Evolutionary conservation across 805 yeast genomes (phyloP).

Genomic region (Sugiyamaella valdiviana): DNA sequence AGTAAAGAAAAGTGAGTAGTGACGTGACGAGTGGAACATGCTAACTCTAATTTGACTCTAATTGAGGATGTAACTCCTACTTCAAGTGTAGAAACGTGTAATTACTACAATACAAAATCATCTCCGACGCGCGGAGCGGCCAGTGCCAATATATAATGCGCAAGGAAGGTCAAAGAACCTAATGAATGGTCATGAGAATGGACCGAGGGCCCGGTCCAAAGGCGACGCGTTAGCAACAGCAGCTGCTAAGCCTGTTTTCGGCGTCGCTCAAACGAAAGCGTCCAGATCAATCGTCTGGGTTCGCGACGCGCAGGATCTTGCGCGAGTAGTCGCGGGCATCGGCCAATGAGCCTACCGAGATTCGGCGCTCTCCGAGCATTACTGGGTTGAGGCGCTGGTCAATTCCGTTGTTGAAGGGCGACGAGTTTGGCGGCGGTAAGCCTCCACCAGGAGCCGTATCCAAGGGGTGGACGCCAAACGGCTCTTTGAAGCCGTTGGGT

Average conservation of each 20-base stretch:
- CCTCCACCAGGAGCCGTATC: conserved; percentile 19
- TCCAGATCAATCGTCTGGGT: conserved; percentile 88
- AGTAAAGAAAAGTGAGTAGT: no score
- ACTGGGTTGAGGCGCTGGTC: conserved; percentile 69
- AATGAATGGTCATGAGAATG: background rate
- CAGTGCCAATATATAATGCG: background rate
- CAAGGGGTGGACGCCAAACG: conserved; percentile 25
- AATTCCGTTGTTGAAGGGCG: conserved; percentile 27
- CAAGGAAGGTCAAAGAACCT: background rate
- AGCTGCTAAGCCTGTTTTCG: no score
- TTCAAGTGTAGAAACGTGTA: no score
- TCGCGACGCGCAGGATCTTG: conserved; percentile 79
- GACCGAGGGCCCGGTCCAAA: background rate
- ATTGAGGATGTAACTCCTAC: no score
- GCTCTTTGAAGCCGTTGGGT: conserved; percentile 28
- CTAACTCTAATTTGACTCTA: no score
- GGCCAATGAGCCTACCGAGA: conserved; percentile 80
- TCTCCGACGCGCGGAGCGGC: background rate
- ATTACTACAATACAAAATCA: background rate
- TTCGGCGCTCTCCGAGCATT: conserved; percentile 75
- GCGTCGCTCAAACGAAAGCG: no score
- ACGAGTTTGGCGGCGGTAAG: conserved; percentile 14
- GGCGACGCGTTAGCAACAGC: no score
- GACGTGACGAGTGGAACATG: no score
- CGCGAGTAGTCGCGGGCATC: conserved; percentile 79